Base-by-base conservation (phyloP, 352 stramenopile species). In the Pythium vanterpoolii region DNA sequence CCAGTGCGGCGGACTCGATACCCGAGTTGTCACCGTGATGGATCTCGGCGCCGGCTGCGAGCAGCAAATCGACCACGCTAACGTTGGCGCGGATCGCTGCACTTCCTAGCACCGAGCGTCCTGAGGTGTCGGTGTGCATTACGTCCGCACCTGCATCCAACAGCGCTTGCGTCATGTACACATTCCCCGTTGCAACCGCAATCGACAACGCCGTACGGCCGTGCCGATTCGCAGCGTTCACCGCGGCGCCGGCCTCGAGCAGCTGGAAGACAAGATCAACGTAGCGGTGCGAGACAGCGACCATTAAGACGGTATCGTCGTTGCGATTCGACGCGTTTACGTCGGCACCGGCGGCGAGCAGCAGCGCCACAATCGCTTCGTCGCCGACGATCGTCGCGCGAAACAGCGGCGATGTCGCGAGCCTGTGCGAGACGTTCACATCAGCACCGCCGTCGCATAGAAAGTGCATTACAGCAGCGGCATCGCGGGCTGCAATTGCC, bases 1-100 rank as follows among this genome's bases (percentile, higher is more conserved):
- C n/a, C 34, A 82, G 46, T 2, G 73, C 46, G 5, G 73, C 66
- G n/a, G 56, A n/a, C n/a, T n/a, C n/a, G n/a, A n/a, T 52, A 0
- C 60, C 57, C 7, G 63, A 13, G 13, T 59, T 30, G 19, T 76
- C 58, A 11, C 28, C 38, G 9, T 31, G 46, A 45, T 65, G 34
- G 16, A 68, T 43, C 5, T 60, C 42, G 33, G 68, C 71, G 11
- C 65, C 71, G 10, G 58, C 48, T 3, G 54, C 36, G n/a, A 44
- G 19, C 2, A 82, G 62, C n/a, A 26, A 21, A 21, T 49, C 43
- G 21, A 30, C 43, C 7, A 52, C 27, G 3, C 4, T 4, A 52
- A 10, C 9, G 45, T 38, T 4, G 8, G 26, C 45, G 24, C 24
- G 16, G 7, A 8, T 24, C 2, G 45, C n/a, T 6, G 45, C 45